Conservation (phyloP, 306 rosid species). For the Astragalus membranaceus region DNA sequence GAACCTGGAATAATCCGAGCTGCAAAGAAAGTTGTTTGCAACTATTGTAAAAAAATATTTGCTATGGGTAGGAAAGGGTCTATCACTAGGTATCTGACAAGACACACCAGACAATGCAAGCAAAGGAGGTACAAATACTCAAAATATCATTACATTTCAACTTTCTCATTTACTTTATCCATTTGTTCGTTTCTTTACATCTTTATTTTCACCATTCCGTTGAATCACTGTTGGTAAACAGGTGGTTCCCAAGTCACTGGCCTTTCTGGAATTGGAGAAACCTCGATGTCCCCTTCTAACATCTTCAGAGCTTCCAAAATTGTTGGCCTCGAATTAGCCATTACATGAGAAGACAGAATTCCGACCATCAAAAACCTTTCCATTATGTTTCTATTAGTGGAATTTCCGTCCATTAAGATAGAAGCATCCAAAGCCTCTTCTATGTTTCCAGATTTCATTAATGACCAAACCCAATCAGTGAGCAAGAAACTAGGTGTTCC, state of each 20-base stretch:
- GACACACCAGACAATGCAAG: too few species aligned
- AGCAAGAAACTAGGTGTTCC: slow-evolving; percentile 64
- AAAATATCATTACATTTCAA: too few species aligned
- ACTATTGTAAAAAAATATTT: too few species aligned
- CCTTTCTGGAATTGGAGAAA: slow-evolving; percentile 75
- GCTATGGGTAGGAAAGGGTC: too few species aligned
- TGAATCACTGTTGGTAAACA: slow-evolving; percentile 6
- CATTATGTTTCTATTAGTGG: slow-evolving; percentile 51
- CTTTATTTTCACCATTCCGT: background rate
- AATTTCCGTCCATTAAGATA: slow-evolving; percentile 42
- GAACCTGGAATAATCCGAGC: too few species aligned
- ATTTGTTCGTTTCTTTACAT: too few species aligned
- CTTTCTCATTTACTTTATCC: too few species aligned
- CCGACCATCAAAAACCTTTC: slow-evolving; percentile 85
- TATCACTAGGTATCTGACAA: too few species aligned
- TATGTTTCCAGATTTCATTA: slow-evolving; percentile 57
- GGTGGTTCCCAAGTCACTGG: slow-evolving; percentile 62
- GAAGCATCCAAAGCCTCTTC: slow-evolving; percentile 54
- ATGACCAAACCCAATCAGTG: slow-evolving; percentile 92
- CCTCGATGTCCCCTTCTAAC: slow-evolving; percentile 93
- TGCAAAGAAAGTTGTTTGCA: too few species aligned
- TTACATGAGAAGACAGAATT: slow-evolving; percentile 67
- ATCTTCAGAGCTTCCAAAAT: slow-evolving; percentile 77
- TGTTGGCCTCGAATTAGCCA: slow-evolving; percentile 73
- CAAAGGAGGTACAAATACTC: too few species aligned